These are phyloP conservation scores for Lepidium africanum DNA, from an alignment of 345 rosid genomes.

Conservation along the genomic window DNA sequence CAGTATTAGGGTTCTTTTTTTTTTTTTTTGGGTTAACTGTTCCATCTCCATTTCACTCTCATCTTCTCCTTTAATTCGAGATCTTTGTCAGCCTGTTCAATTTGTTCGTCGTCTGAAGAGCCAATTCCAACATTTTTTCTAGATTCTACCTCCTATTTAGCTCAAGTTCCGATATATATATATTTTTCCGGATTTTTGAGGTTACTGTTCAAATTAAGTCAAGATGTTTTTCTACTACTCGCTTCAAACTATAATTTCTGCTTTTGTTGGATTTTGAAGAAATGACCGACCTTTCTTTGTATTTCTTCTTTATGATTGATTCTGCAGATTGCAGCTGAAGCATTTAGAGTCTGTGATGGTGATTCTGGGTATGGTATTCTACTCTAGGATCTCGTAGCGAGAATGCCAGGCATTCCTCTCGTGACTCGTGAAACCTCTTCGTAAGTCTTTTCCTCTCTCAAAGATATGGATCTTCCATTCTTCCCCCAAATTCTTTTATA, in stretches of 20 bases:
- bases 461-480: neutral
- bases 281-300: neutral
- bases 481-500: neutral
- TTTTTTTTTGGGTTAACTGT: neutral
- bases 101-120: neutral
- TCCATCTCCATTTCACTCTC: constrained; percentile 10
- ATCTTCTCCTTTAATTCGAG: neutral
- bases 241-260: neutral
- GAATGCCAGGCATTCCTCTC: constrained; percentile 95
- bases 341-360: constrained; percentile 5
- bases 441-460: constrained; percentile 31
- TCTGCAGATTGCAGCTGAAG: constrained; percentile 6
- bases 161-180: neutral
- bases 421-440: constrained; percentile 70
- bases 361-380: constrained; percentile 32
- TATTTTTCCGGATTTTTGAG: neutral
- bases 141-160: neutral
- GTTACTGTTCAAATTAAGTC: neutral
- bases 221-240: neutral
- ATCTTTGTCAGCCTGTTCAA: neutral
- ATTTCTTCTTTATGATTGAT: neutral
- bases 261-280: neutral
- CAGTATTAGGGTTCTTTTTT: constrained; percentile 12
- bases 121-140: neutral
- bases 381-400: constrained; percentile 28